Evolutionary conservation across 2,329 filamentous ascomycete species (phyloP).

Genomic region (Acephala macrosclerotiorum): DNA sequence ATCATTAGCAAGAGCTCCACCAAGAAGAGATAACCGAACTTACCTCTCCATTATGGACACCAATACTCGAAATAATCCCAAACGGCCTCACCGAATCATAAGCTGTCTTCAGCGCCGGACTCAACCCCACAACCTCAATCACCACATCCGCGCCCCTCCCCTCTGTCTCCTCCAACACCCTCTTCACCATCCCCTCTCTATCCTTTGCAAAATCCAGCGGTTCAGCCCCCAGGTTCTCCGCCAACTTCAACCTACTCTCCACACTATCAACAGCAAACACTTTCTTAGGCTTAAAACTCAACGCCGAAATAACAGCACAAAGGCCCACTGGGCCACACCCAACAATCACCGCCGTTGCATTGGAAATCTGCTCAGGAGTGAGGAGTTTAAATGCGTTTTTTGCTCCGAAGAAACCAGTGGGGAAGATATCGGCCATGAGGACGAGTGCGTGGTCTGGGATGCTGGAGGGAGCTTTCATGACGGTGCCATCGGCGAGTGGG

Average conservation of each 20-base stretch:
- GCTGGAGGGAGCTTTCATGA: constrained; percentile 72
- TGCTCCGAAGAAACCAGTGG: constrained; percentile 83
- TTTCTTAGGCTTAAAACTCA: constrained; percentile 54
- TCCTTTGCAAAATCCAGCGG: constrained; percentile 79
- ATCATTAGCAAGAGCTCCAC: background rate
- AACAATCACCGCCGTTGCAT: constrained; percentile 68
- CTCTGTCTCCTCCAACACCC: constrained; percentile 72
- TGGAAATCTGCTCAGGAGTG: background rate
- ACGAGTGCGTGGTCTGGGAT: constrained; percentile 75
- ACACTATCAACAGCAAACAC: constrained; percentile 57
- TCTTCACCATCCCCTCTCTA: constrained; percentile 65
- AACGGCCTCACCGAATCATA: constrained; percentile 75
- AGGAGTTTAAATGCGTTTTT: constrained; percentile 68
- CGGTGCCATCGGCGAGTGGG: constrained; percentile 79
- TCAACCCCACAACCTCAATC: constrained; percentile 77
- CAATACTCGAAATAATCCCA: constrained; percentile 76
- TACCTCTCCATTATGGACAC: constrained; percentile 60
- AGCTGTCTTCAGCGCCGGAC: constrained; percentile 70
- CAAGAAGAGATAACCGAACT: background rate
- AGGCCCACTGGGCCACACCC: constrained; percentile 52
- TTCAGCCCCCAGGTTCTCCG: constrained; percentile 53
- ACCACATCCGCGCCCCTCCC: constrained; percentile 87
- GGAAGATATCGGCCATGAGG: constrained; percentile 91
- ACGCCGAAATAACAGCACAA: constrained; percentile 54
- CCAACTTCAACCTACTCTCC: constrained; percentile 49